phyloP scores from a whole-genome alignment of 352 stramenopile species.

The Phytophthora boehmeriae region DNA sequence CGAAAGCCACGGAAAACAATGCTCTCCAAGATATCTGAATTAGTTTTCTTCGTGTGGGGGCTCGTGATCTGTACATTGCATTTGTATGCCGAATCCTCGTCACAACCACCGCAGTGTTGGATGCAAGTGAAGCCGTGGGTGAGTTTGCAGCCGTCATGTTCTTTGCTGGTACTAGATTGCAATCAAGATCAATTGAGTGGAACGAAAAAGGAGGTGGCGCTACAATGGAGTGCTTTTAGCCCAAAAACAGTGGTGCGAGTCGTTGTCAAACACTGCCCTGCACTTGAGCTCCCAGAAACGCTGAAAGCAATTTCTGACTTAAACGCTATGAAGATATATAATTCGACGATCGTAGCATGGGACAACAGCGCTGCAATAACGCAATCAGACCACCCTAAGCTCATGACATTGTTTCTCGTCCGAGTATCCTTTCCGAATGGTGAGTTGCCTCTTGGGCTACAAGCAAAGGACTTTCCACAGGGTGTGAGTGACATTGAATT shows the following conservation, averaged over 20 bases:
- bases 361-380: constrained; percentile 27
- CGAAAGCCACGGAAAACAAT: background rate
- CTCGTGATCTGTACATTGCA: constrained; percentile 23
- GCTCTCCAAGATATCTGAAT: constrained; percentile 5
- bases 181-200: constrained; percentile 8
- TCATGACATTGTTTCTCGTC: constrained; percentile 45
- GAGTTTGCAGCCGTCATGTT: constrained; percentile 17
- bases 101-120: constrained; percentile 22
- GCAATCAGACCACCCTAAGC: constrained; percentile 20
- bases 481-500: constrained; percentile 38
- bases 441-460: constrained; percentile 37
- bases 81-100: constrained; percentile 13
- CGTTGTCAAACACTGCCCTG: constrained; percentile 18
- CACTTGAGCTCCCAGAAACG: constrained; percentile 12
- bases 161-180: constrained; percentile 24
- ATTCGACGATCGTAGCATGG: constrained; percentile 27
- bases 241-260: constrained; percentile 12
- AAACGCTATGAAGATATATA: constrained; percentile 34
- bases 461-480: constrained; percentile 35
- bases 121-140: constrained; percentile 28
- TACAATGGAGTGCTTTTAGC: constrained; percentile 16
- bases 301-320: constrained; percentile 13
- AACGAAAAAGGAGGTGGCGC: constrained; percentile 4
- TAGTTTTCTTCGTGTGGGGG: constrained; percentile 30
- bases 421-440: constrained; percentile 28